Evolutionary conservation across 495 filamentous ascomycete species (phyloP), one percentile per base, ranked within the genome.

Genomic region (Aspergillus leporis): DNA sequence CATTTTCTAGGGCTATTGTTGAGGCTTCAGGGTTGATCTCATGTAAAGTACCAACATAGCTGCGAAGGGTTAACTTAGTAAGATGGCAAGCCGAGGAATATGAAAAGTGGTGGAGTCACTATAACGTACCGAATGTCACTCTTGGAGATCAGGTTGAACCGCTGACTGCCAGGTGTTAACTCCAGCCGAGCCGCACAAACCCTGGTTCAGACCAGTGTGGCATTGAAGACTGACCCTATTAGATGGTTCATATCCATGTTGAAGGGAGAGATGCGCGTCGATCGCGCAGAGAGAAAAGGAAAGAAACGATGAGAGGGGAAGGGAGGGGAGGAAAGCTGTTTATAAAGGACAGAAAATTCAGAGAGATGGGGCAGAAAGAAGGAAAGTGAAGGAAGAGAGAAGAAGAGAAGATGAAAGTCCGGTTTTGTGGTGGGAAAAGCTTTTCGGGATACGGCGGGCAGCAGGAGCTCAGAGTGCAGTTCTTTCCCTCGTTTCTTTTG

Each of bases 1-100:
- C 94, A 78, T 94, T 90, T 69, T 99, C 92, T 34, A 99, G 85
- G 41, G 94, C 94, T 64, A 99, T 95, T 50, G 95, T 98, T 49
- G 92, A 92, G 57, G 88, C 88, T 71, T 97, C 92, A 49, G 94
- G 96, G 75, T 95, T 97, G 86, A 99, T 98, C 73, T 97, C 91
- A 78, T 97, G 91, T 32, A 99, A 84, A 46, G 89, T 92, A 61
- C 94, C 94, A 63, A 96, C 91, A 81, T 98, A 98, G 64, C 93
- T 97, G 58, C 57, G 31, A 50, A 31, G 25, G 62, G 63, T n/a
- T n/a, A 57, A 78, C 69, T 52, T 43, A 51, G 55, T 25, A 46
- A 19, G 18, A 55, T 30, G 18, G 30, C 5, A 38, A 38, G 19
- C 49, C 2, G 18, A 30, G 9, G 8, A 2, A 53, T 14, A 36